Evolutionary conservation across 2,329 filamentous ascomycete genomes (phyloP).

Genomic region (Cladophialophora chaetospira): DNA sequence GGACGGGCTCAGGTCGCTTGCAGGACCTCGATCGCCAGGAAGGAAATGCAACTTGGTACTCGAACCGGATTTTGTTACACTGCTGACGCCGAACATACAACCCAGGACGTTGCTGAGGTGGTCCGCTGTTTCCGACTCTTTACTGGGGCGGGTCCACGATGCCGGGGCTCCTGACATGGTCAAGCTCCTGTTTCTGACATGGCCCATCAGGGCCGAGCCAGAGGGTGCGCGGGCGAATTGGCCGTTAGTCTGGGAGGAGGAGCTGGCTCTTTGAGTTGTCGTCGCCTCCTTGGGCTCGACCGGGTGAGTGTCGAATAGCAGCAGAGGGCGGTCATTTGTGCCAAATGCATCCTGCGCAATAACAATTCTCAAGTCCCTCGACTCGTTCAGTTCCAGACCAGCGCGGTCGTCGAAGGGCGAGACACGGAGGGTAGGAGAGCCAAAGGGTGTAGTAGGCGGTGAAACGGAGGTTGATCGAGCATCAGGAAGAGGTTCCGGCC

Average conservation of each 20-base stretch:
- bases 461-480: conserved; percentile 45
- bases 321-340: conserved; percentile 49
- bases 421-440: conserved; percentile 45
- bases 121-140: conserved; percentile 42
- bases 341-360: conserved; percentile 53
- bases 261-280: conserved; percentile 3
- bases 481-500: conserved; percentile 47
- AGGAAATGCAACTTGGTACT: conserved; percentile 64
- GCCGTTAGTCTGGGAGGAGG: conserved; percentile 6
- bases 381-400: conserved; percentile 48
- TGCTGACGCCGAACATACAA: conserved; percentile 63
- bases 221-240: conserved; percentile 38
- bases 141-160: conserved; percentile 40
- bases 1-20: conserved; percentile 16
- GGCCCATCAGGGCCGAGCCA: conserved; percentile 42
- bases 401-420: conserved; percentile 51
- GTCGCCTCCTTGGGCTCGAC: conserved; percentile 10
- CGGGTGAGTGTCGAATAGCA: conserved; percentile 48
- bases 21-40: conserved; percentile 29
- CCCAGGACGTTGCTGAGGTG: conserved; percentile 57
- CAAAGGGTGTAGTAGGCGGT: conserved; percentile 40
- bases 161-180: conserved; percentile 44
- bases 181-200: conserved; percentile 49
- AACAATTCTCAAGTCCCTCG: conserved; percentile 50
- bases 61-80: conserved; percentile 59